Percentiles rank a stretch among this genome's conserved stretches.
Conservation (phyloP, 2,329 filamentous ascomycete species). For the Akanthomyces dipterigenus region DNA sequence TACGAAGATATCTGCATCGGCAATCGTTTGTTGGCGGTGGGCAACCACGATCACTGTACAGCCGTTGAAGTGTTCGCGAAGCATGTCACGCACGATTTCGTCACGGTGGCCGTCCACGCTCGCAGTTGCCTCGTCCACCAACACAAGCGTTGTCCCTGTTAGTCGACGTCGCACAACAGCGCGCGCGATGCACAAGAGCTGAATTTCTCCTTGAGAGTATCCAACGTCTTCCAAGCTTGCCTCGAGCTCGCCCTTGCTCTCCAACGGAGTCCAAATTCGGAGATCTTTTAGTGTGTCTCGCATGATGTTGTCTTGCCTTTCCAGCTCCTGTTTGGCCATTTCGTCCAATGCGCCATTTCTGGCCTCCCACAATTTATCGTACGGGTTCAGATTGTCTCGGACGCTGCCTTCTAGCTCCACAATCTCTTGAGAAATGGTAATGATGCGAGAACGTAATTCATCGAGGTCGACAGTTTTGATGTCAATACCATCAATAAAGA, state of each 20-base stretch:
- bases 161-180: background rate
- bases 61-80: background rate
- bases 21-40: background rate
- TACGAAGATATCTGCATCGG: background rate
- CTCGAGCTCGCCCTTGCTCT: background rate
- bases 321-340: background rate
- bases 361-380: background rate
- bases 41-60: background rate
- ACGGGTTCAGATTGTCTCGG: background rate
- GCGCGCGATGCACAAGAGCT: background rate
- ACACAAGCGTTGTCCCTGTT: background rate
- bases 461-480: background rate
- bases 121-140: conserved; percentile 1
- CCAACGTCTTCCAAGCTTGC: background rate
- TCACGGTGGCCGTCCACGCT: background rate
- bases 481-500: conserved; percentile 2
- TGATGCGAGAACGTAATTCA: background rate
- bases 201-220: background rate
- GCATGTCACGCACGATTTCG: background rate
- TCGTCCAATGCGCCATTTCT: background rate
- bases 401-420: conserved; percentile 12
- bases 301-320: background rate
- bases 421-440: conserved; percentile 18
- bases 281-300: background rate
- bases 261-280: background rate